Evolutionary conservation across 208 protist species (phyloP).

Genomic region (Crithidia thermophila): DNA sequence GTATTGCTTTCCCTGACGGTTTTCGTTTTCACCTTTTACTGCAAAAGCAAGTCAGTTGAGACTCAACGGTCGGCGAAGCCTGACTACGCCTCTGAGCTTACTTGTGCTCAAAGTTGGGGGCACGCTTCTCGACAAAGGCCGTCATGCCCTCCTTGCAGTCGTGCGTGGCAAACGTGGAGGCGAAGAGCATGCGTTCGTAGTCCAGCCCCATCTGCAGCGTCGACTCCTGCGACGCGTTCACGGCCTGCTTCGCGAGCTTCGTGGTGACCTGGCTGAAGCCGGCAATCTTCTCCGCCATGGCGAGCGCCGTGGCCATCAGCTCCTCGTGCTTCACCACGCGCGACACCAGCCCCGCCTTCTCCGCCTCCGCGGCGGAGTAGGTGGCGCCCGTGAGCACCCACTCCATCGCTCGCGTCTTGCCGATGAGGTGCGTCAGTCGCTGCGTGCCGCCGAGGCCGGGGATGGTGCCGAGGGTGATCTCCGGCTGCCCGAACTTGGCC

Average conservation of each 20-base stretch:
- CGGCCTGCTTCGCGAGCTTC: slow-evolving; percentile 84
- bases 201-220: slow-evolving; percentile 74
- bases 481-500: slow-evolving; percentile 91
- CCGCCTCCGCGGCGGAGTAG: slow-evolving; percentile 78
- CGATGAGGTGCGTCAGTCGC: slow-evolving; percentile 89
- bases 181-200: slow-evolving; percentile 88
- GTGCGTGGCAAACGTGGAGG: slow-evolving; percentile 89
- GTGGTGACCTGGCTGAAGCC: slow-evolving; percentile 84
- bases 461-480: slow-evolving; percentile 94
- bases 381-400: slow-evolving; percentile 90
- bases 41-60: too few relatives aligned
- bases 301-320: slow-evolving; percentile 55
- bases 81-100: too few relatives aligned
- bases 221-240: slow-evolving; percentile 88
- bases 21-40: too few relatives aligned
- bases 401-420: slow-evolving; percentile 93
- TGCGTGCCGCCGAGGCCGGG: slow-evolving; percentile 94
- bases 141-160: slow-evolving; percentile 94
- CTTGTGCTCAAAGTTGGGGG: slow-evolving; percentile 81
- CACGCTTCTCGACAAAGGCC: slow-evolving; percentile 93
- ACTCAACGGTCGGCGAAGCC: too few relatives aligned
- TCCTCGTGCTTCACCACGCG: slow-evolving; percentile 82
- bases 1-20: too few relatives aligned
- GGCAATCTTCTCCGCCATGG: slow-evolving; percentile 77
- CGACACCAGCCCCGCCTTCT: slow-evolving; percentile 86